Conservation (phyloP, 2,329 filamentous ascomycete species). For the Neofusicoccum sp. region DNA sequence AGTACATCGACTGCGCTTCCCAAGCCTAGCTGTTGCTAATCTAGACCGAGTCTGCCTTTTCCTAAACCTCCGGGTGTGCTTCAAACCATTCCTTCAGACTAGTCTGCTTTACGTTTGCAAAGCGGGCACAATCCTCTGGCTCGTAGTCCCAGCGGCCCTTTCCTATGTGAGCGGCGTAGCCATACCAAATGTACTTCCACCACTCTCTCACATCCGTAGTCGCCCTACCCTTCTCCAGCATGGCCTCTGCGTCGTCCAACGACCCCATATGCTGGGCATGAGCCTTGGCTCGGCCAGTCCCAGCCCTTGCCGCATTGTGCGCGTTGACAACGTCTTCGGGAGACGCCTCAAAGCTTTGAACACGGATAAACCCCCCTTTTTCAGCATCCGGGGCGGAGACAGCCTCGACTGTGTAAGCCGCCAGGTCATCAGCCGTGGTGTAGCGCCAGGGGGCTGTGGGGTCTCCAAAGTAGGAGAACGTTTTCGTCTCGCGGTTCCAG, state of each 20-base stretch:
- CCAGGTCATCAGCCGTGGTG: neutral
- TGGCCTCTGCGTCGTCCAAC: neutral
- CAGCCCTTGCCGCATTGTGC: neutral
- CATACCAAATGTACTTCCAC: too few species aligned
- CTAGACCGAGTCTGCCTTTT: too few species aligned
- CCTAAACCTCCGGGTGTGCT: too few species aligned
- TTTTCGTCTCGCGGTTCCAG: neutral
- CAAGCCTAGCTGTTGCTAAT: too few species aligned
- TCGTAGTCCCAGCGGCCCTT: too few species aligned
- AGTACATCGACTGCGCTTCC: too few species aligned
- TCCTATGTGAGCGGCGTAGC: too few species aligned
- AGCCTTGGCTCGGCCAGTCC: too few species aligned
- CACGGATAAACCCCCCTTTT: neutral
- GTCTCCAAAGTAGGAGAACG: neutral
- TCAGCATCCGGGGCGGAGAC: neutral
- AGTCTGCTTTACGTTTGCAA: too few species aligned
- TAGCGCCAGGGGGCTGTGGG: neutral
- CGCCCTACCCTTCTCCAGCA: neutral
- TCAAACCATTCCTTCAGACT: too few species aligned
- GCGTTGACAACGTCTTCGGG: neutral
- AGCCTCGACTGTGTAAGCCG: neutral
- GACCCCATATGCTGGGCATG: neutral
- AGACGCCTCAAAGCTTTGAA: neutral
- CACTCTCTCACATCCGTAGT: too few species aligned
- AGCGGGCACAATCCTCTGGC: too few species aligned